Evolutionary conservation across 1,284 basidiomycete species (phyloP).

Genomic region (Heterobasidion annosum): DNA sequence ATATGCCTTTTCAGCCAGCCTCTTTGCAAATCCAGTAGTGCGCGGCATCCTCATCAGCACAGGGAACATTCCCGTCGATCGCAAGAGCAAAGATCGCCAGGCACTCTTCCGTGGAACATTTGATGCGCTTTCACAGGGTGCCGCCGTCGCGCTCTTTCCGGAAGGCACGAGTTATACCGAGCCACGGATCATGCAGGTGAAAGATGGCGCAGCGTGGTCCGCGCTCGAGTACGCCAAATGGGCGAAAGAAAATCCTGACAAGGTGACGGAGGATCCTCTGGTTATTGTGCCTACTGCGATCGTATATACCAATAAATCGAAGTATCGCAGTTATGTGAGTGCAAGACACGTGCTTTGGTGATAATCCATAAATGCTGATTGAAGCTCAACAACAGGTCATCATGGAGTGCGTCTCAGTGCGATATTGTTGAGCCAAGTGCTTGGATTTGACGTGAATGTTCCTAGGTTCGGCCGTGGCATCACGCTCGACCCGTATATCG

Average conservation of each 20-base stretch:
- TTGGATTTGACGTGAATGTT: neutral
- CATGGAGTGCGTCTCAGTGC: constrained; percentile 43
- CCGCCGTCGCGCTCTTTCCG: constrained; percentile 88
- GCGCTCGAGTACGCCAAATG: constrained; percentile 89
- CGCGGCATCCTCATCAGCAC: constrained; percentile 76
- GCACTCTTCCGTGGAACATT: constrained; percentile 87
- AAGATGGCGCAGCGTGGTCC: constrained; percentile 95
- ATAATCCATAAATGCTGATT: neutral
- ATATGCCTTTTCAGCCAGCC: constrained; percentile 33
- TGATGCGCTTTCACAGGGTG: constrained; percentile 69
- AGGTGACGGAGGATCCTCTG: constrained; percentile 31
- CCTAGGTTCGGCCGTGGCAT: constrained; percentile 78
- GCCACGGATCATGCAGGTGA: constrained; percentile 87
- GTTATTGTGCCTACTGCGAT: constrained; percentile 80
- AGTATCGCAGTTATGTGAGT: constrained; percentile 79
- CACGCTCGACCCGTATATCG: constrained; percentile 62
- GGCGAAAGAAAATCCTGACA: constrained; percentile 43
- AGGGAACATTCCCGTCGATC: constrained; percentile 93
- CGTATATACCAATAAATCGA: constrained; percentile 91
- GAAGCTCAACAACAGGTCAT: constrained; percentile 40
- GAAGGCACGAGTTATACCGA: constrained; percentile 91
- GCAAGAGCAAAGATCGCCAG: constrained; percentile 86
- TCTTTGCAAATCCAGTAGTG: constrained; percentile 74
- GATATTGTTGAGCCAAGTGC: too few species aligned
- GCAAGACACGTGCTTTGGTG: neutral